Evolutionary conservation across 1,284 basidiomycete genomes (phyloP).

Genomic region (Blastosporella zonata): DNA sequence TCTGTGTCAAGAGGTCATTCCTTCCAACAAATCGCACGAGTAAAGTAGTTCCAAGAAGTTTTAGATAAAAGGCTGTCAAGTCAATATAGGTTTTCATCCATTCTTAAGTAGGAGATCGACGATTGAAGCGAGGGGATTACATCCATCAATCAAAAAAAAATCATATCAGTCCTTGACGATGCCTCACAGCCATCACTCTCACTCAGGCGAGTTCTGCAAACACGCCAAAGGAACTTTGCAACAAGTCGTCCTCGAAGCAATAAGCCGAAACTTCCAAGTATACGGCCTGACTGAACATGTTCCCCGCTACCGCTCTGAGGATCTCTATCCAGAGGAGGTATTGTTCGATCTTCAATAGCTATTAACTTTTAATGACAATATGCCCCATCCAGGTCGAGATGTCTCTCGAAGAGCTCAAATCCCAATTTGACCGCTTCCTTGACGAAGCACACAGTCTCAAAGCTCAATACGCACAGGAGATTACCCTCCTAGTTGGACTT

Average conservation of each 20-base stretch:
- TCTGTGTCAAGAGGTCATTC: too few species aligned
- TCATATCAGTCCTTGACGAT: constrained; percentile 37
- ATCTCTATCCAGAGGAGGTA: constrained; percentile 95
- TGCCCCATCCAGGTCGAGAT: constrained; percentile 41
- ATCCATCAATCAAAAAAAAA: background rate
- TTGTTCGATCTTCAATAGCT: too few species aligned
- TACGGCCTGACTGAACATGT: constrained; percentile 96
- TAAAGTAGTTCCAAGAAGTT: too few species aligned
- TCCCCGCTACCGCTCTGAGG: constrained; percentile 76
- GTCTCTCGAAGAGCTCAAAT: constrained; percentile 43
- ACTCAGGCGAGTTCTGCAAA: constrained; percentile 95
- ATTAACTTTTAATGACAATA: constrained; percentile 1
- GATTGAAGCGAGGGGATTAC: too few species aligned
- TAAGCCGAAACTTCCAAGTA: constrained; percentile 72
- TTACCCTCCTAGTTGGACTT: constrained; percentile 83
- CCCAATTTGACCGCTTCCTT: constrained; percentile 70
- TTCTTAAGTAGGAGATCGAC: too few species aligned
- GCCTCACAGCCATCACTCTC: constrained; percentile 92
- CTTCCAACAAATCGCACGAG: too few species aligned
- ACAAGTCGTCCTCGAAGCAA: constrained; percentile 78
- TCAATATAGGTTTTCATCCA: too few species aligned
- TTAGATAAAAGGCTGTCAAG: too few species aligned
- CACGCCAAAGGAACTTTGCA: constrained; percentile 82
- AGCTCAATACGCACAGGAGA: constrained; percentile 50
- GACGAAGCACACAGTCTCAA: constrained; percentile 78